Conservation (phyloP, 805 yeast species). For the Saturnispora gosingensis region DNA sequence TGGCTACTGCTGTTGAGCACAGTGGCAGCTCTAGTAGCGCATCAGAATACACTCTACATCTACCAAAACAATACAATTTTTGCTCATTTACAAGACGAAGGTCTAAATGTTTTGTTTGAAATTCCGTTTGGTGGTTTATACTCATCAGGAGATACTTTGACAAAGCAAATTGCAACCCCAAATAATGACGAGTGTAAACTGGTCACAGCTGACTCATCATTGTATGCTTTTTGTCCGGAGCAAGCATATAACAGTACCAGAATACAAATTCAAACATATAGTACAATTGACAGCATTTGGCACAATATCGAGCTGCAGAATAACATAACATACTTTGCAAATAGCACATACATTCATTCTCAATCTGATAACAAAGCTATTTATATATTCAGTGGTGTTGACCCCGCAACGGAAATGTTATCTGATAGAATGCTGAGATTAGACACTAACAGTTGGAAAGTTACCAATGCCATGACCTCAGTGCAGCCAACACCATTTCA, state of each 20-base stretch:
- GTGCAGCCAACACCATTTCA: conserved; percentile 49
- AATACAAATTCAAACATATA: conserved; percentile 9
- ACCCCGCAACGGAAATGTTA: conserved; percentile 17
- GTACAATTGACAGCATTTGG: conserved; percentile 17
- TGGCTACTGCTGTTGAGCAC: background rate
- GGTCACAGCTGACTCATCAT: conserved; percentile 10
- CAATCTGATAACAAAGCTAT: conserved; percentile 30
- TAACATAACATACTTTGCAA: conserved; percentile 17
- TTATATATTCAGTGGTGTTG: conserved; percentile 48
- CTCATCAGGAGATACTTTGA: conserved; percentile 15
- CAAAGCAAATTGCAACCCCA: conserved; percentile 17
- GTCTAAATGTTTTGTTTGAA: conserved; percentile 15
- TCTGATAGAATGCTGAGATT: conserved; percentile 37
- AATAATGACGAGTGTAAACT: conserved; percentile 14
- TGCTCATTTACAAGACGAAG: conserved; percentile 4
- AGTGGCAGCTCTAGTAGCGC: background rate
- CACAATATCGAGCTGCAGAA: conserved; percentile 10
- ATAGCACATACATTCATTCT: conserved; percentile 36
- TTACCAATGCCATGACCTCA: conserved; percentile 36
- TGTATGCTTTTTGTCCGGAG: conserved; percentile 22
- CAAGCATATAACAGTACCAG: background rate
- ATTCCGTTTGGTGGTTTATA: conserved; percentile 22
- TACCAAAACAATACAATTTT: conserved; percentile 24
- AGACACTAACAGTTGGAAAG: conserved; percentile 27
- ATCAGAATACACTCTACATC: conserved; percentile 24